Conservation (phyloP, 495 filamentous ascomycete genomes). For the Rhizodiscina lignyota region DNA sequence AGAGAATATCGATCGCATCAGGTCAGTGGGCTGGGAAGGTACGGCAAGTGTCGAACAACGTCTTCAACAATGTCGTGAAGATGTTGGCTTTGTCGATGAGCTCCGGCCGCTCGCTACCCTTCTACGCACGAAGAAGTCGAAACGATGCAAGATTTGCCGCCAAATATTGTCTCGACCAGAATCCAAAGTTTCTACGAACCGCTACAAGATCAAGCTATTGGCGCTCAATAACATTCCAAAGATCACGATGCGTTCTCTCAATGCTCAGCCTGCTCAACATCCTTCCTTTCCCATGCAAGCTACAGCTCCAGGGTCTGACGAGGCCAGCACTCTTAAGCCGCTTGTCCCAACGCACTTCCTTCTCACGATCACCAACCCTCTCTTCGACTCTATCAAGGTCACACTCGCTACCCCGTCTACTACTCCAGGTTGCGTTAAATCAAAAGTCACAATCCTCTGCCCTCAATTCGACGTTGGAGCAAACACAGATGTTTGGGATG, state of each 20-base stretch:
- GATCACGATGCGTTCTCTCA: constrained; percentile 28
- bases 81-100: constrained; percentile 39
- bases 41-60: constrained; percentile 37
- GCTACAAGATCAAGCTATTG: constrained; percentile 78
- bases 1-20: constrained; percentile 28
- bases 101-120: constrained; percentile 66
- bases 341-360: constrained; percentile 63
- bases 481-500: constrained; percentile 91
- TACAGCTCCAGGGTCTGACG: constrained; percentile 4
- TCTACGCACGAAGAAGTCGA: constrained; percentile 79
- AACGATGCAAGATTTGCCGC: constrained; percentile 79
- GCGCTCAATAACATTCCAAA: constrained; percentile 80
- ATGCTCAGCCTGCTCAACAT: constrained; percentile 1
- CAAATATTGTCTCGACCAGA: constrained; percentile 96
- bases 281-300: constrained; percentile 4
- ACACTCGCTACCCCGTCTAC: constrained; percentile 70
- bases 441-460: constrained; percentile 80
- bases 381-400: constrained; percentile 78
- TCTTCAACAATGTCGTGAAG: constrained; percentile 25
- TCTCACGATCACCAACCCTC: constrained; percentile 78
- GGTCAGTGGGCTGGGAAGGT: constrained; percentile 33
- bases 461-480: constrained; percentile 91
- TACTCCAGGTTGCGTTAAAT: constrained; percentile 61
- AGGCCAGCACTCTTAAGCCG: constrained; percentile 39
- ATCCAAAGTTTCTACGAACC: constrained; percentile 64